Percentiles rank a stretch among this genome's conserved stretches.
Evolutionary conservation across 331 rosid species (phyloP).

Genomic region (Quercus tomentella): DNA sequence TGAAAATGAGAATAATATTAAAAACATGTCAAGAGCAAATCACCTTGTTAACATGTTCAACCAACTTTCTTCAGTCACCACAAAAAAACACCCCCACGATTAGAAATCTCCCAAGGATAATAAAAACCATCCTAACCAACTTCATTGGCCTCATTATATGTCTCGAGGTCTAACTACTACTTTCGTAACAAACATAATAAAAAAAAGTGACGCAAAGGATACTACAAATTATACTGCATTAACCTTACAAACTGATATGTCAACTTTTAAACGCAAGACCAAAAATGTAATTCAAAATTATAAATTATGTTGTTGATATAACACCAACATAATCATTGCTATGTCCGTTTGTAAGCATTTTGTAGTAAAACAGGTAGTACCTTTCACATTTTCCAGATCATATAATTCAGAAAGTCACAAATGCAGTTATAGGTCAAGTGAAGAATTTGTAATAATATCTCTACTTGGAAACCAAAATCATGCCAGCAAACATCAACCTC

Average conservation of each 20-base stretch:
- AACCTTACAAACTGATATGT: too few species aligned
- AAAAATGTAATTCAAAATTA: too few species aligned
- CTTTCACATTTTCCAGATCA: too few species aligned
- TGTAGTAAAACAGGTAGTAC: too few species aligned
- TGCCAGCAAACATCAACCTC: not conserved
- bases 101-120: not conserved
- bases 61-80: not conserved
- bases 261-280: too few species aligned
- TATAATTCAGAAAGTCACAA: too few species aligned
- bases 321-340: too few species aligned
- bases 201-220: not conserved
- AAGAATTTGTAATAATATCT: not conserved
- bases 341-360: too few species aligned
- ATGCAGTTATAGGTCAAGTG: not conserved
- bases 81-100: too few species aligned
- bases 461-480: not conserved
- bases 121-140: not conserved
- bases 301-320: too few species aligned
- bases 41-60: not conserved
- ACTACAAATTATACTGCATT: too few species aligned
- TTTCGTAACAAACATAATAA: not conserved
- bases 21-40: not conserved
- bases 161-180: not conserved
- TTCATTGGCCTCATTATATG: not conserved
- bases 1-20: not conserved